Evolutionary conservation across 306 rosid species (phyloP), one percentile per base, ranked within the genome.

Genomic region (Vicia faba): DNA sequence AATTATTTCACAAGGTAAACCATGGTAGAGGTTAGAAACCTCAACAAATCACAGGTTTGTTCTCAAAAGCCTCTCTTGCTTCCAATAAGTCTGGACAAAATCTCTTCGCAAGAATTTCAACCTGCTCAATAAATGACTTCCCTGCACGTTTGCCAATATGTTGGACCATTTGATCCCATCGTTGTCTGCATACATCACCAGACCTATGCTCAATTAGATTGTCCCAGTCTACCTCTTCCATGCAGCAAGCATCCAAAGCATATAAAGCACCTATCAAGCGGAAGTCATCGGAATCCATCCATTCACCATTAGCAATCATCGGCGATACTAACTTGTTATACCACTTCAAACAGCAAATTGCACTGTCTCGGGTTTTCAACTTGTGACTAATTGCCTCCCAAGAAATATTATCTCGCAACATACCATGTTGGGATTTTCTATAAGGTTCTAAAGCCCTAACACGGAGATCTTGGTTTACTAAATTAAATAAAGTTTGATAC

Each of bases 191-290:
- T 20, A 70, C 28, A 69, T 89, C 87, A 36, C 97, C 95, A 35
- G 82, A 3, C 75, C 96, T 85, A 39, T 87, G 78, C 75, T 85
- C 92, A 54, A 89, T 67, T 81, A 92, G 31, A 71, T 75, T 6
- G 72, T 92, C 96, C 97, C 97, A 92, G 12, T 89, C 92, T 57
- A 92, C 95, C 51, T 89, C 95, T 75, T 87, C 88, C 53, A 81
- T 75, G 69, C 71, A 70, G 71, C 78, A 75, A 51, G 96, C 96
- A 81, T 89, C 96, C 79, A 92, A 77, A 66, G 20, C 18, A 41
- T 36, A 39, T 15, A 92, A 86, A 61, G 92, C 90, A 56, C 76
- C 49, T 6, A 92, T 2, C 67, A 91, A 36, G 70, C 82, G 90
- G 62, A 82, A 88, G 78, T 91, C 97, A 60, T 91, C 95, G 2